Evolutionary conservation across 2,329 filamentous ascomycete genomes (phyloP), one percentile per base, ranked within the genome.

Genomic region (Ophiosphaerella korrae): DNA sequence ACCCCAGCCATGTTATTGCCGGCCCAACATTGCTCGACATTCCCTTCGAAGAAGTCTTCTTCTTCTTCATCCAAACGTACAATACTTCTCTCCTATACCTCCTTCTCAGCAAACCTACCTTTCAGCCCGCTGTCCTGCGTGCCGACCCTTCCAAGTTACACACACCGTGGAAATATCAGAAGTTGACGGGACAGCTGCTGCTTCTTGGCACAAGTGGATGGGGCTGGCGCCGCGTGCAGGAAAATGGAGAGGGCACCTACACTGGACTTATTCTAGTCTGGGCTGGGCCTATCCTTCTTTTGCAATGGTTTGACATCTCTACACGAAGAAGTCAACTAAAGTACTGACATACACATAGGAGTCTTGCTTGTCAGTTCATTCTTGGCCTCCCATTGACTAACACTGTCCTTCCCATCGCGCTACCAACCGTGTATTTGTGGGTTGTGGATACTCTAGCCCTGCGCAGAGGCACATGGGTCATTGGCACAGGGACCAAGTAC

Each of bases 51-150:
- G 88, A 91, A 67, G 72, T 90, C 4, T 90, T 90, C 74, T 91
- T 91, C 78, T 91, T 91, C 68, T 73, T 89, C 16, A 83, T 91
- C 21, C 88, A 91, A 72, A 90, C 88, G 1, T 90, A 89, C 71
- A 88, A 84, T 63, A 89, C 88, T 0, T 81, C 84, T 0, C 73
- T 90, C 42, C 67, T 91, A 7, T 91, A 90, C 63, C 77, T 89
- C 8, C 72, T 90, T 1, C 69, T 87, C 16, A 89, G 81, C 72
- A 89, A 88, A 67, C 79, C 84, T 1, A 78, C 80, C 9, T 76
- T 88, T 7, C 79, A 88, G 48, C 76, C 82, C 2, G 70, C 72
- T 12, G 83, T 83, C 57, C 68, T 87, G 38, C 75, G 74, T 23
- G 72, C 74, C 51, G 75, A 78, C 55, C 66, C 65, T 24, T 64